Conservation (phyloP, 257 asterid genomes). For the Jaltomata sinuosa region DNA sequence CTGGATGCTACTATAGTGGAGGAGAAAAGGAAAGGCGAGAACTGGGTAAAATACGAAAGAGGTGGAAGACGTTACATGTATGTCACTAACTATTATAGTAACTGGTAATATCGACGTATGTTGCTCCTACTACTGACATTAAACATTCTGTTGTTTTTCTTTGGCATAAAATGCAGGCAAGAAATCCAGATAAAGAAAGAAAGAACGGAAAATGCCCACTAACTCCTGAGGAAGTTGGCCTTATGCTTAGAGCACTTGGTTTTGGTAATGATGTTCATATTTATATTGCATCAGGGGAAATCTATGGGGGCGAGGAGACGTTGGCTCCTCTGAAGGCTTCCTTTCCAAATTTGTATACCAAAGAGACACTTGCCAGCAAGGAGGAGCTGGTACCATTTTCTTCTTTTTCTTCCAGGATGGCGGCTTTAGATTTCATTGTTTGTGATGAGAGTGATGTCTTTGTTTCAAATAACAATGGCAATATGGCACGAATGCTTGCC, state of each 20-base stretch:
- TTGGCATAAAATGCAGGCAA: slow-evolving; percentile 24
- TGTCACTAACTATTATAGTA: slow-evolving; percentile 8
- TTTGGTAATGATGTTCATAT: slow-evolving; percentile 57
- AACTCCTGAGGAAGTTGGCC: slow-evolving; percentile 68
- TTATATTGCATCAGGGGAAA: slow-evolving; percentile 68
- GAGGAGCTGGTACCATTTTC: slow-evolving; percentile 52
- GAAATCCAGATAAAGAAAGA: slow-evolving; percentile 50
- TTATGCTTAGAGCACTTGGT: slow-evolving; percentile 70
- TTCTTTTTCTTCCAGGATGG: slow-evolving; percentile 68
- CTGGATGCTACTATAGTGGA: slow-evolving; percentile 73
- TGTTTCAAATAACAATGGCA: slow-evolving; percentile 75
- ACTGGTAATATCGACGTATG: neutral
- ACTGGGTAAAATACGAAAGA: slow-evolving; percentile 43
- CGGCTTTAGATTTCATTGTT: slow-evolving; percentile 71
- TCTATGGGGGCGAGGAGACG: slow-evolving; percentile 58
- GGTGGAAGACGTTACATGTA: slow-evolving; percentile 66
- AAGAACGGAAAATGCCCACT: slow-evolving; percentile 64
- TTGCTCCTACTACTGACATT: neutral
- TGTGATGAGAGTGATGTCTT: slow-evolving; percentile 78
- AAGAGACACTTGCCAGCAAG: slow-evolving; percentile 55
- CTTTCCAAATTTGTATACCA: slow-evolving; percentile 66
- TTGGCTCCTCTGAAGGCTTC: slow-evolving; percentile 55
- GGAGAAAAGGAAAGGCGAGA: slow-evolving; percentile 47
- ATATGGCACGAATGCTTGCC: slow-evolving; percentile 73
- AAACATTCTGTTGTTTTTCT: neutral